These are phyloP conservation scores for Puccinia novopanici DNA, from an alignment of 1,284 basidiomycete species.

Conservation along the genomic window DNA sequence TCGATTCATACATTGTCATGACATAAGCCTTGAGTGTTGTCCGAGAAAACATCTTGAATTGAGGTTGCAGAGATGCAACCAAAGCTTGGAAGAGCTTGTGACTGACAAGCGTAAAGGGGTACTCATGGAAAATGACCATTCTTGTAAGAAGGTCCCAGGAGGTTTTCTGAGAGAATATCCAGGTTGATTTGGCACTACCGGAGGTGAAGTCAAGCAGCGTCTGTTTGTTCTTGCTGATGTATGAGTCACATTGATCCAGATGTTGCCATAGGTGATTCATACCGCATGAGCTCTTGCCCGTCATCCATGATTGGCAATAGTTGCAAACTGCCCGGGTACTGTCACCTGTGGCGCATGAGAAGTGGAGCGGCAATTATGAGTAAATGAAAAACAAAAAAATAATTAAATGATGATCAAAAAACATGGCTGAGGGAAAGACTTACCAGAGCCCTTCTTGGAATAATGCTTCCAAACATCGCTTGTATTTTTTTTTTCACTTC, in stretches of 20 bases:
- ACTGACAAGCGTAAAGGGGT: neutral
- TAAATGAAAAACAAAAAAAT: neutral
- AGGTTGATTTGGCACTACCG: neutral
- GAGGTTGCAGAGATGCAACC: neutral
- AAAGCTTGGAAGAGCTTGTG: neutral
- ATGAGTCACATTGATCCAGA: neutral
- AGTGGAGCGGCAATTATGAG: neutral
- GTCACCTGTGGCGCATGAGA: no score
- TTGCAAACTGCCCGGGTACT: neutral
- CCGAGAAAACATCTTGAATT: neutral
- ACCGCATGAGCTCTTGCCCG: neutral
- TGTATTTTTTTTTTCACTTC: neutral
- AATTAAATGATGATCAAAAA: no score
- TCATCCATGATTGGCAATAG: neutral
- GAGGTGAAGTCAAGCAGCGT: neutral
- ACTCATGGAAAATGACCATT: neutral
- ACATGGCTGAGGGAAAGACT: no score
- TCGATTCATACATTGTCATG: neutral
- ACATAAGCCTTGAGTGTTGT: neutral
- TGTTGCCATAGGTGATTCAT: neutral
- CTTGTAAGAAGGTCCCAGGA: neutral
- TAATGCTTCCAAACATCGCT: neutral
- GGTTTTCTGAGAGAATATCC: slow-evolving; percentile 1
- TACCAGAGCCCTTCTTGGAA: no score
- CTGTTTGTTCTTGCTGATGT: neutral